Evolutionary conservation across 164 flowering plant species (phyloP), one percentile per base, ranked within the genome.

Genomic region (Vitis riparia): DNA sequence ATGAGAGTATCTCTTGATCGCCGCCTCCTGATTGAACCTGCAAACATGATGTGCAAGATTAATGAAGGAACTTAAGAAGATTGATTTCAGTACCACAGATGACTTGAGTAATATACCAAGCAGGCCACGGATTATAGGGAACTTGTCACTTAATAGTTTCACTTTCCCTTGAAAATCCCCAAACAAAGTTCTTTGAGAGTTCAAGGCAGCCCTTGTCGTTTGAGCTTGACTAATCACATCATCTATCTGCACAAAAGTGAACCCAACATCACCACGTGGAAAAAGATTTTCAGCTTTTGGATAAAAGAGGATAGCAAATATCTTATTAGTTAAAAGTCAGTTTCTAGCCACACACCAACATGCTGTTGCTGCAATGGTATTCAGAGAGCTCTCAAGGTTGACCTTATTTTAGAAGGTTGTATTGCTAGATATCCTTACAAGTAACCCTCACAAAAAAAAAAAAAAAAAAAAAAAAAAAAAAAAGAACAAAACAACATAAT

Each of bases 161-260:
- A 91, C 96, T 86, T 93, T 95, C 72, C 99, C 99, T 83, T 89
- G 96, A 76, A 91, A 93, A 78, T 86, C 98, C 29, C 92, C 92
- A 76, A 95, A 84, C 69, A 93, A 68, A 47, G 87, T 68, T 66
- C 94, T 79, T 71, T 95, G 99, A 65, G 96, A 86, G 60, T 97
- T 92, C 81, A 95, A 76, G 56, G 79, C 97, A 3, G 88, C 77
- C 68, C 90, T 89, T 44, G 99, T 91, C 19, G 91, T 61, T 79
- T 95, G 98, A 75, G 98, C 99, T 84, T 95, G 99, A 80, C 76
- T 88, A 57, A 95, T 95, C 19, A 95, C 98, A 55, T 95, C 99
- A 79, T 95, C 99, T 65, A 95, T 91, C 99, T 94, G 82, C 65
- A 82, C 8, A 73, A 55, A 63, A 56, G 2, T 1, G 63, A 55